Evolutionary conservation across 371 early-diverging fungal species (phyloP).

Genomic region (Circinella minor): DNA sequence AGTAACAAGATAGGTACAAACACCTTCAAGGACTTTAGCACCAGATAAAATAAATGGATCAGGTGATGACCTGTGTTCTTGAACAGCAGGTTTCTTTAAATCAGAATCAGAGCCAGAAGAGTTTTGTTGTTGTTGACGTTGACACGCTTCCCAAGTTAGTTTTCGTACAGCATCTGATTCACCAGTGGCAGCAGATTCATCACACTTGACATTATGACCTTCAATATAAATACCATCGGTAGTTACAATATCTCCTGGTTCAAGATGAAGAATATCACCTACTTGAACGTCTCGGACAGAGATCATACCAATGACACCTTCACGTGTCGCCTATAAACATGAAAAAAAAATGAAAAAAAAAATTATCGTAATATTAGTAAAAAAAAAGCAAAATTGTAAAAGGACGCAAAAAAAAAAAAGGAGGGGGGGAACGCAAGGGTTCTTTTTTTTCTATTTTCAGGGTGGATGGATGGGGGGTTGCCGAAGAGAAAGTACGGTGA

Average conservation of each 20-base stretch:
- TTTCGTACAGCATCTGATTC: slow-evolving; percentile 85
- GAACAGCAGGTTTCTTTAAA: slow-evolving; percentile 3
- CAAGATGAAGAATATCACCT: slow-evolving; percentile 88
- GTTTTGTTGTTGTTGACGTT: slow-evolving; percentile 3
- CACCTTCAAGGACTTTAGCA: slow-evolving; percentile 79
- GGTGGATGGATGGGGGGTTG: too few species aligned
- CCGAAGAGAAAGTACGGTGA: background rate
- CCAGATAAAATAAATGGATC: slow-evolving; percentile 83
- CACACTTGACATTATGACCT: slow-evolving; percentile 85
- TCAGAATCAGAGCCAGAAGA: background rate
- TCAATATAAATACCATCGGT: slow-evolving; percentile 88
- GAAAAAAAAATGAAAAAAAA: background rate
- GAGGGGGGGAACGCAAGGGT: too few species aligned
- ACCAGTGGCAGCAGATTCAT: slow-evolving; percentile 92
- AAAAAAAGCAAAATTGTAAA: too few species aligned
- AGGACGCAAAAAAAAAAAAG: too few species aligned
- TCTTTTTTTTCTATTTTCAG: too few species aligned
- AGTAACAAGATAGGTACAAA: slow-evolving; percentile 75
- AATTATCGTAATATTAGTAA: too few species aligned
- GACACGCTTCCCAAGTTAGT: slow-evolving; percentile 43
- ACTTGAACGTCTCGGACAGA: slow-evolving; percentile 87
- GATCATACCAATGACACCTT: slow-evolving; percentile 75
- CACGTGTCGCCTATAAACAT: slow-evolving; percentile 67
- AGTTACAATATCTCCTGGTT: slow-evolving; percentile 92
- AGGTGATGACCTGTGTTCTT: slow-evolving; percentile 26